Percentiles rank a stretch among this genome's conserved stretches.
Evolutionary conservation across 306 rosid genomes (phyloP).

Genomic region (Fragaria ananassa): DNA sequence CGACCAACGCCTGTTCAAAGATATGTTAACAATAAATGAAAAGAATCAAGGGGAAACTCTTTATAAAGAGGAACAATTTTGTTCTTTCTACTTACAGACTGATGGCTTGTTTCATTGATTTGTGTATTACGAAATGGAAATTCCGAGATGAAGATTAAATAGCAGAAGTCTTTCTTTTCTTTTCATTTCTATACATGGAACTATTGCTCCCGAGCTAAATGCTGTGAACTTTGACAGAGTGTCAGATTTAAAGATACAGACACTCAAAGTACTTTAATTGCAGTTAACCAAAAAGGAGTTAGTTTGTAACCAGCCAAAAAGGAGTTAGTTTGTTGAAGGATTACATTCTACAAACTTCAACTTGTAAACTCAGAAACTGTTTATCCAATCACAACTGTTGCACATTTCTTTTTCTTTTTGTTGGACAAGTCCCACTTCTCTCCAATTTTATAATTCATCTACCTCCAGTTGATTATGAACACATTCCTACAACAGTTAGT

Average conservation of each 20-base stretch:
- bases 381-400: not conserved
- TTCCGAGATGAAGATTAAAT: not conserved
- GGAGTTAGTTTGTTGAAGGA: too few relatives aligned
- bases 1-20: not conserved
- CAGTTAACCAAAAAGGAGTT: not conserved
- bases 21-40: not conserved
- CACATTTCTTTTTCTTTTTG: too few relatives aligned
- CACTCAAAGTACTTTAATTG: not conserved
- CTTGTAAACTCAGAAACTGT: not conserved
- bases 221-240: not conserved
- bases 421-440: not conserved
- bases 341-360: not conserved
- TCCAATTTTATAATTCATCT: not conserved
- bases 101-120: not conserved
- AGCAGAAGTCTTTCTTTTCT: not conserved
- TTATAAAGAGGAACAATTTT: not conserved
- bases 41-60: not conserved
- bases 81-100: not conserved
- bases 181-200: not conserved
- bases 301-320: not conserved
- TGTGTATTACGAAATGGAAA: not conserved
- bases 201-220: not conserved
- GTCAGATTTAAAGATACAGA: not conserved
- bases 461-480: not conserved
- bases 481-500: not conserved